Percentiles rank a stretch among this genome's conserved stretches.
These are phyloP conservation scores for Cyanidioschyzon merolae DNA, from an alignment of 23 red algal genomes.

Conservation along the genomic window DNA sequence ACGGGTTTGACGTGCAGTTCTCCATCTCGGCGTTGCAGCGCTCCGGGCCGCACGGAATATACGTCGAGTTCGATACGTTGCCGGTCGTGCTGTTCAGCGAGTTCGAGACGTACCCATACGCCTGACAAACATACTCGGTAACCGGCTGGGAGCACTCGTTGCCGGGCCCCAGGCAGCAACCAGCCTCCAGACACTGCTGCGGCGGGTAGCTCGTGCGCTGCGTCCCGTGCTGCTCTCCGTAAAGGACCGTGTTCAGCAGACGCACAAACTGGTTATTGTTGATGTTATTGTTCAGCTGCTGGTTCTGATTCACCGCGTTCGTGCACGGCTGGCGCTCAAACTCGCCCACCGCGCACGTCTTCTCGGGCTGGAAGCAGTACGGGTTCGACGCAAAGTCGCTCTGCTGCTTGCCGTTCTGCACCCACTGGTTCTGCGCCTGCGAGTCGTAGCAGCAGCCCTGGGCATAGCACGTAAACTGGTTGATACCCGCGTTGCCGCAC, in stretches of 20 bases:
- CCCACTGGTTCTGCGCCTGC: neutral
- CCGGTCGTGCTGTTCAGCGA: neutral
- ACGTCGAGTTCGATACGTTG: constrained; percentile 8
- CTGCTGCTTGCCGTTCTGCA: neutral
- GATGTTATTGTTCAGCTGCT: constrained; percentile 12
- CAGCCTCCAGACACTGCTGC: constrained; percentile 16
- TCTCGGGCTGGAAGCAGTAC: constrained; percentile 14
- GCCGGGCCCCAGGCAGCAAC: neutral
- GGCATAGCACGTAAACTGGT: constrained; percentile 7
- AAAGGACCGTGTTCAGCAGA: neutral
- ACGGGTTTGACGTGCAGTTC: constrained; percentile 3
- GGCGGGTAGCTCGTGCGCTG: neutral
- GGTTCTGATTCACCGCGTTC: neutral
- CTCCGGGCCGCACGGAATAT: constrained; percentile 5
- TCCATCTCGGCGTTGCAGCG: constrained; percentile 12
- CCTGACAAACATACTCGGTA: constrained; percentile 2
- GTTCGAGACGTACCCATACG: neutral
- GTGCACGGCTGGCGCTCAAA: constrained; percentile 15
- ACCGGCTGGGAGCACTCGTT: constrained; percentile 9
- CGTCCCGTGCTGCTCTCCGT: neutral
- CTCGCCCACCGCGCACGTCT: constrained; percentile 13
- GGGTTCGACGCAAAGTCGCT: neutral
- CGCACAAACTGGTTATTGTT: neutral
- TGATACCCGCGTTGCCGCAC: constrained; percentile 14
- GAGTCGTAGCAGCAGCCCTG: constrained; percentile 17